phyloP scores from a whole-genome alignment of 2,329 filamentous ascomycete species.

The Thelonectria blattea region DNA sequence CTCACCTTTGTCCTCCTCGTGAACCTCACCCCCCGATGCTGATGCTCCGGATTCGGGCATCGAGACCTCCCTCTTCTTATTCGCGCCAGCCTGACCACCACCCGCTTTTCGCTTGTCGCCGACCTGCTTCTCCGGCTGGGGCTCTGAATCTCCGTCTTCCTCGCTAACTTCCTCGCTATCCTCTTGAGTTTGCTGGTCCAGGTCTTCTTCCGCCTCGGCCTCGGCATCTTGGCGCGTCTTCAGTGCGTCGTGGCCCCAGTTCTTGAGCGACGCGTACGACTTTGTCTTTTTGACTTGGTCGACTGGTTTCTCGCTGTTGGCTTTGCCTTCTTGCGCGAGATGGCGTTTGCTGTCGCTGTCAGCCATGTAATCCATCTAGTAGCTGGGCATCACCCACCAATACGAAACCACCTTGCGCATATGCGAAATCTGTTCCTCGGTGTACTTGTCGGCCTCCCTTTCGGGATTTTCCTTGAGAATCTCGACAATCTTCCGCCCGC shows the following conservation, averaged over 20 bases:
- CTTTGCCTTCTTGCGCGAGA: constrained; percentile 66
- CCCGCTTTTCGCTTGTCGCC: constrained; percentile 38
- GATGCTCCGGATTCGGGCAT: constrained; percentile 22
- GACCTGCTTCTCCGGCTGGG: constrained; percentile 18
- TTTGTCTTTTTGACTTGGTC: constrained; percentile 55
- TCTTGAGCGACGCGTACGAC: constrained; percentile 66
- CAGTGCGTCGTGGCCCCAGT: constrained; percentile 63
- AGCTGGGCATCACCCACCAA: constrained; percentile 45
- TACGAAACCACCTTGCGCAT: constrained; percentile 70
- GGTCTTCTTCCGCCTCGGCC: constrained; percentile 17
- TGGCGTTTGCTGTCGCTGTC: constrained; percentile 59
- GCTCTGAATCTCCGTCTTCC: too few species aligned
- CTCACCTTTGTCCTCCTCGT: constrained; percentile 19
- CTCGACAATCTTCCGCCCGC: constrained; percentile 66
- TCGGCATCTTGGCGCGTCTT: constrained; percentile 44
- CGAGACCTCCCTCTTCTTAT: constrained; percentile 45
- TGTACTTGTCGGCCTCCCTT: constrained; percentile 62
- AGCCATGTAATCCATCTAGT: neutral
- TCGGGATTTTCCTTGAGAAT: constrained; percentile 68
- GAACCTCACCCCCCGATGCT: constrained; percentile 23
- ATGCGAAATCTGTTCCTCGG: constrained; percentile 60
- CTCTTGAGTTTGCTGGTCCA: constrained; percentile 30
- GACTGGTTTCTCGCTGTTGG: constrained; percentile 58
- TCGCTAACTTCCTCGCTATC: constrained; percentile 12
- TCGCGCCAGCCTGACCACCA: constrained; percentile 32